These are phyloP conservation scores for Moricandia moricandioides DNA, from an alignment of 345 rosid species.

Conservation along the genomic window DNA sequence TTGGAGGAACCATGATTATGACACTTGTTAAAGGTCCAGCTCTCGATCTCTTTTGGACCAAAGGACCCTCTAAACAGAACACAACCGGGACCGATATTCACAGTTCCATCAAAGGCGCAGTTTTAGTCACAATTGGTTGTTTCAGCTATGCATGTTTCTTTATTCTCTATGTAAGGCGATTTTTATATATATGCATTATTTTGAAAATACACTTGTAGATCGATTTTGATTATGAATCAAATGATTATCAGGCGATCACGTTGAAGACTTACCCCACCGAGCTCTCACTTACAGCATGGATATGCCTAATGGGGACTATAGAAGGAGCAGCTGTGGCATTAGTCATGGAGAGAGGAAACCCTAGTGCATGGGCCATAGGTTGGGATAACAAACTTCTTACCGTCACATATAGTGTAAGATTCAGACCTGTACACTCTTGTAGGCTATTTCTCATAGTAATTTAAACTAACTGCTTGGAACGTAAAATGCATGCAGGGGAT, in stretches of 20 bases:
- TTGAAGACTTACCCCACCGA: constrained; percentile 68
- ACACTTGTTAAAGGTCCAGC: constrained; percentile 68
- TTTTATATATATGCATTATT: too few species aligned
- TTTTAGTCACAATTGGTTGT: constrained; percentile 59
- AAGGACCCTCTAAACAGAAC: constrained; percentile 37
- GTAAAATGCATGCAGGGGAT: constrained; percentile 57
- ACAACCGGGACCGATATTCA: constrained; percentile 46
- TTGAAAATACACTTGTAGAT: too few species aligned
- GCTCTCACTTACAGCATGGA: constrained; percentile 79
- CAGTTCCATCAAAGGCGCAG: constrained; percentile 58
- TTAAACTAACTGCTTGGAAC: not conserved
- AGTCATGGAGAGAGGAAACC: constrained; percentile 65
- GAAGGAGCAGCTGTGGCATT: constrained; percentile 57
- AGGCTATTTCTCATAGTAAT: not conserved
- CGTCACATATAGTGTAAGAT: constrained; percentile 63
- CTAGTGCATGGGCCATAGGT: constrained; percentile 51
- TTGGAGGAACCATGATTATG: constrained; percentile 90
- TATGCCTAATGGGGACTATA: constrained; percentile 68
- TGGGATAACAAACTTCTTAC: constrained; percentile 80
- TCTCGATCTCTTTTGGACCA: constrained; percentile 54
- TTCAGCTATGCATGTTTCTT: constrained; percentile 75
- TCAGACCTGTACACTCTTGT: not conserved
- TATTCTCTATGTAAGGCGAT: constrained; percentile 53
- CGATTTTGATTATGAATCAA: not conserved
- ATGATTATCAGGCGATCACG: constrained; percentile 52